Conservation (phyloP, 768 basidiomycete genomes). For the Pleurotus ostreatus region DNA sequence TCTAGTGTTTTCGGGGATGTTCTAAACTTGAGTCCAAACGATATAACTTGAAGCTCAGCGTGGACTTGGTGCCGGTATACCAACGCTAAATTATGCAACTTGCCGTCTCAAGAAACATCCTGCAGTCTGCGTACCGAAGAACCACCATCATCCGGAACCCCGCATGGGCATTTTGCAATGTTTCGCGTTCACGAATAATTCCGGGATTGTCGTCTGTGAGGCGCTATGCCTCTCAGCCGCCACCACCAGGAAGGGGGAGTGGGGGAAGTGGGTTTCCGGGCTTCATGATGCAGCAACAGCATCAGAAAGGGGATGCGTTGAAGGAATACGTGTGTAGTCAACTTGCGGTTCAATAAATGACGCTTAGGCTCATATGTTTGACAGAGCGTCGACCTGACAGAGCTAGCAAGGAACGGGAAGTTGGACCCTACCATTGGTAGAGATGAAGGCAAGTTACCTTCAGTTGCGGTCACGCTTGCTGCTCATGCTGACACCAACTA, state of each 20-base stretch:
- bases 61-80: neutral
- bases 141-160: neutral
- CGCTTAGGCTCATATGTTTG: neutral
- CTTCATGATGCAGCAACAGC: slow-evolving; percentile 54
- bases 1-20: neutral
- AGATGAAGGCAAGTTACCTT: slow-evolving; percentile 59
- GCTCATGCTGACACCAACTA: neutral
- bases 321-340: slow-evolving; percentile 58
- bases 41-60: neutral
- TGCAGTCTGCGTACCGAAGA: neutral
- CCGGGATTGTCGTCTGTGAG: slow-evolving; percentile 17
- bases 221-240: slow-evolving; percentile 41
- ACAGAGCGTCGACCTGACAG: slow-evolving; percentile 81
- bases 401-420: slow-evolving; percentile 79
- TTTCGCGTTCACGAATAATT: neutral
- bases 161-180: neutral
- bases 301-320: slow-evolving; percentile 79
- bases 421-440: slow-evolving; percentile 88
- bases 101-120: neutral
- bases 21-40: neutral
- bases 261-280: slow-evolving; percentile 61
- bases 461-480: neutral
- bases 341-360: neutral
- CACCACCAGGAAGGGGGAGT: slow-evolving; percentile 34
- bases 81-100: neutral